phyloP scores from a whole-genome alignment of 352 stramenopile genomes.

The Peronospora belbahrii region DNA sequence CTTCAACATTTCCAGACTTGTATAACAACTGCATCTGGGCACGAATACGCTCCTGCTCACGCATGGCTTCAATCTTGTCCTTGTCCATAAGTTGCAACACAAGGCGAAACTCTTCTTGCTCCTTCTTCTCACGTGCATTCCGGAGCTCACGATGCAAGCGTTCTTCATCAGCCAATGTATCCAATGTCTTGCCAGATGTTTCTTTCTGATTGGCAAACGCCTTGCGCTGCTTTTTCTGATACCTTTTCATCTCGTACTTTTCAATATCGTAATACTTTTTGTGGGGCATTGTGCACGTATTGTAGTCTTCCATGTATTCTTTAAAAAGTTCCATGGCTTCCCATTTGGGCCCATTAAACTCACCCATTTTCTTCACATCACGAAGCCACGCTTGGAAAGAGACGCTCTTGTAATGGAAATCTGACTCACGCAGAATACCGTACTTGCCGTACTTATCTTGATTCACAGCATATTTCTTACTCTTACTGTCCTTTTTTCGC shows the following conservation, averaged over 20 bases:
- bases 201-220: conserved; percentile 24
- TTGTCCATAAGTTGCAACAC: conserved; percentile 79
- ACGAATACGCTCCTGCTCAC: conserved; percentile 70
- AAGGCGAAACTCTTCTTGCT: conserved; percentile 70
- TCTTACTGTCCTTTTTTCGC: conserved; percentile 23
- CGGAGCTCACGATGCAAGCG: conserved; percentile 51
- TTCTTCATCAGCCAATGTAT: conserved; percentile 49
- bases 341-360: conserved; percentile 83
- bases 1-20: conserved; percentile 81
- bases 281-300: conserved; percentile 94
- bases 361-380: conserved; percentile 88
- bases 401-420: conserved; percentile 87
- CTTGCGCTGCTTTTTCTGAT: conserved; percentile 76
- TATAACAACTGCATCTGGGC: conserved; percentile 88
- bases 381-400: conserved; percentile 94
- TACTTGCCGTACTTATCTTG: conserved; percentile 94
- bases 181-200: conserved; percentile 10
- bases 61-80: conserved; percentile 84
- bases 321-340: conserved; percentile 87
- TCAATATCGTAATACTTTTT: conserved; percentile 98
- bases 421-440: conserved; percentile 90
- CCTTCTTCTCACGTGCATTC: conserved; percentile 41
- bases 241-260: conserved; percentile 94
- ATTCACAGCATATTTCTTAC: conserved; percentile 53
- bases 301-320: conserved; percentile 96